These are phyloP conservation scores for Eucalyptus cloeziana DNA, from an alignment of 345 rosid genomes.

Conservation along the genomic window DNA sequence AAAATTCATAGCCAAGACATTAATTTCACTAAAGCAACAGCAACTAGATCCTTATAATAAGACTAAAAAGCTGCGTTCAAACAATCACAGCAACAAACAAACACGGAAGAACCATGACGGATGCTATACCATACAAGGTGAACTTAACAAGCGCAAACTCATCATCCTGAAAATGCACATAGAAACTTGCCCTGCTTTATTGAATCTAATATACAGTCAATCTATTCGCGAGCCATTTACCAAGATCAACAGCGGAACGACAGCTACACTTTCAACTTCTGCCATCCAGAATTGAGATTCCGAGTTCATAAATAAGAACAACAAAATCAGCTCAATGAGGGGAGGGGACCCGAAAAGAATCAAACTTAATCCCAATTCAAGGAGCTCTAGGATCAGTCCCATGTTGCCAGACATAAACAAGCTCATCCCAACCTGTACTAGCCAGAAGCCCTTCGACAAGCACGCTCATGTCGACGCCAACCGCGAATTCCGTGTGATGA, in stretches of 20 bases:
- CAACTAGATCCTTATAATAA: neutral
- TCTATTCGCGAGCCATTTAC: neutral
- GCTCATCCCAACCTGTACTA: conserved; percentile 93
- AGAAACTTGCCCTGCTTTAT: neutral
- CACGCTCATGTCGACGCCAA: conserved; percentile 86
- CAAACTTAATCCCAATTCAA: conserved; percentile 9
- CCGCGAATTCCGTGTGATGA: conserved; percentile 84
- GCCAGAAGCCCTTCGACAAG: conserved; percentile 90
- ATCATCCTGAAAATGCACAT: neutral
- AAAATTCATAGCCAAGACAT: neutral
- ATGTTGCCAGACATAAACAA: conserved; percentile 89
- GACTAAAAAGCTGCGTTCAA: neutral
- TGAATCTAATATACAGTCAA: neutral
- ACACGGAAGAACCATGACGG: neutral
- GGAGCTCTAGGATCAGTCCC: conserved; percentile 83
- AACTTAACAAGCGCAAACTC: neutral
- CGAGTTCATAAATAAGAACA: neutral
- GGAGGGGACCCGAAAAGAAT: neutral
- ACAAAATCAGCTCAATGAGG: neutral
- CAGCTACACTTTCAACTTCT: neutral
- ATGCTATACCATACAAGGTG: neutral
- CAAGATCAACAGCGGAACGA: neutral
- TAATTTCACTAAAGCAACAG: neutral
- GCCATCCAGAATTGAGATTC: neutral
- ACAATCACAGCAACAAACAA: neutral